These are phyloP conservation scores for Ophiostoma sp. DNA, from an alignment of 2,329 filamentous ascomycete species.

Conservation along the genomic window DNA sequence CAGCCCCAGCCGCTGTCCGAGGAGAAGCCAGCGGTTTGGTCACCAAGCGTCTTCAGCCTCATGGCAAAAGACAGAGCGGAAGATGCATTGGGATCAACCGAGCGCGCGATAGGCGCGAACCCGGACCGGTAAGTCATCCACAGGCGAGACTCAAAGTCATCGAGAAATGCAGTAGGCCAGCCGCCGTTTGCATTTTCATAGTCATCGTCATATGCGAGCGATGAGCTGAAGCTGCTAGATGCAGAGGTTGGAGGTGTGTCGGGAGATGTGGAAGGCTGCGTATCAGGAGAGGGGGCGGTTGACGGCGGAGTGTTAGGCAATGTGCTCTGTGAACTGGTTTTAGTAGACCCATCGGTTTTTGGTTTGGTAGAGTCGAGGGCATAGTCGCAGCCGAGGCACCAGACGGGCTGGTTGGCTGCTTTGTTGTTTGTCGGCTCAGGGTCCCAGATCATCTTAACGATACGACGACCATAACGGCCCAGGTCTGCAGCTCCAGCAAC, in stretches of 20 bases:
- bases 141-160: slow-evolving; percentile 86
- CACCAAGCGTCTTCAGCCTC: slow-evolving; percentile 71
- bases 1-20: slow-evolving; percentile 97
- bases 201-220: slow-evolving; percentile 45
- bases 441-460: slow-evolving; percentile 90
- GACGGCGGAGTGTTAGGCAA: slow-evolving; percentile 20
- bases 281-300: slow-evolving; percentile 38
- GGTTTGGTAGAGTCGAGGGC: slow-evolving; percentile 35
- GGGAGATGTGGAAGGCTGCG: neutral
- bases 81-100: slow-evolving; percentile 64
- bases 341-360: neutral
- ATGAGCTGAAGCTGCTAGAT: slow-evolving; percentile 49
- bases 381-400: slow-evolving; percentile 66
- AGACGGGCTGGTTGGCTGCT: slow-evolving; percentile 62
- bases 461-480: slow-evolving; percentile 66
- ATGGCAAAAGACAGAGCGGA: slow-evolving; percentile 75
- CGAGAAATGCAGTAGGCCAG: slow-evolving; percentile 81
- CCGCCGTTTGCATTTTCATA: slow-evolving; percentile 42
- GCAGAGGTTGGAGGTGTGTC: slow-evolving; percentile 29
- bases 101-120: slow-evolving; percentile 76
- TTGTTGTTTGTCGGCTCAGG: slow-evolving; percentile 79
- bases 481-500: slow-evolving; percentile 59
- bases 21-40: slow-evolving; percentile 70
- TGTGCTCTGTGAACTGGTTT: neutral
- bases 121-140: slow-evolving; percentile 96